A percentile compares a stretch with the other conserved stretches of the same genome.
Conservation (phyloP, 2,329 filamentous ascomycete genomes). For the Colletotrichum melonis region DNA sequence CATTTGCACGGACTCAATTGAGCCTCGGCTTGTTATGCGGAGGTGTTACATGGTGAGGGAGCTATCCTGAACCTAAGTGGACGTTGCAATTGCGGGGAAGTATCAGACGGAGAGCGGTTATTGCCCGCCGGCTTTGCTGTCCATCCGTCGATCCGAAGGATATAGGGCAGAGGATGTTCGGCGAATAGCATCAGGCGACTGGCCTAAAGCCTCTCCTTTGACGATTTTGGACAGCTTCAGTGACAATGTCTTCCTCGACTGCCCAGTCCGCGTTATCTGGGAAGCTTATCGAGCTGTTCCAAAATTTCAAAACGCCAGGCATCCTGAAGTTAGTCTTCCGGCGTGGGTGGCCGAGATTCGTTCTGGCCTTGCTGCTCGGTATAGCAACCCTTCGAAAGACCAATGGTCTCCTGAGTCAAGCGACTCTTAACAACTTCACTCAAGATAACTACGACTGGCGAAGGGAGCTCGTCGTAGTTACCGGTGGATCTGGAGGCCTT, state of each 20-base stretch:
- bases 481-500: conserved; percentile 27
- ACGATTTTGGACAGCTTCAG: background rate
- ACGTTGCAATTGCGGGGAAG: conserved; percentile 24
- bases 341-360: conserved; percentile 5
- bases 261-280: background rate
- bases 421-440: conserved; percentile 27
- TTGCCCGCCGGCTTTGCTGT: background rate
- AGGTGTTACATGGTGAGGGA: conserved; percentile 14
- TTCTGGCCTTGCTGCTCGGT: background rate
- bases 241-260: background rate
- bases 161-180: background rate
- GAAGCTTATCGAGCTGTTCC: background rate
- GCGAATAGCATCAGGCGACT: background rate
- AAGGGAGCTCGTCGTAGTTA: conserved; percentile 46
- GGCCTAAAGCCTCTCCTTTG: background rate
- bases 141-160: background rate
- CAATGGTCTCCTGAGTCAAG: background rate
- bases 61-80: conserved; percentile 6
- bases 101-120: background rate
- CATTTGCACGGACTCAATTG: background rate
- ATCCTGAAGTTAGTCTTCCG: background rate
- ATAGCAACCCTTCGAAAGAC: conserved; percentile 5
- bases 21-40: conserved; percentile 15
- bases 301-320: background rate
- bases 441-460: conserved; percentile 28